These are phyloP conservation scores for Acacia pycnantha DNA, from an alignment of 331 rosid genomes.

Conservation along the genomic window DNA sequence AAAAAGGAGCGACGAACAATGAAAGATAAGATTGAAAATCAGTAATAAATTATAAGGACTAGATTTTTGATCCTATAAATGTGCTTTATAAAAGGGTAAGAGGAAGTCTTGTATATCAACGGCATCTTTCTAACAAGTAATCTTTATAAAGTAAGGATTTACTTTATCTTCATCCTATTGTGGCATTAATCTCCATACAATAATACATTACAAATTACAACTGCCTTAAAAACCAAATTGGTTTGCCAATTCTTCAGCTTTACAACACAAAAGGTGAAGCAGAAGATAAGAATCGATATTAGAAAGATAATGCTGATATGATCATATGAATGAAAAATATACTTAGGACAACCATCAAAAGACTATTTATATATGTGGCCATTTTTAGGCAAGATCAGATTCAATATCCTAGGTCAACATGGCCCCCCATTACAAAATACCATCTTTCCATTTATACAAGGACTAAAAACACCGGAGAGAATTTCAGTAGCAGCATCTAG, in stretches of 20 bases:
- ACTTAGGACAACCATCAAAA: not conserved
- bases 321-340: not conserved
- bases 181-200: not conserved
- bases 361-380: not conserved
- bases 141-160: not conserved
- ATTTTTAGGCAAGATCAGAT: not conserved
- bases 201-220: not conserved
- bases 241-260: not conserved
- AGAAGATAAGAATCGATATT: not conserved
- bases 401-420: constrained; percentile 6
- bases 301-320: not conserved
- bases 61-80: not conserved
- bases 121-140: not conserved
- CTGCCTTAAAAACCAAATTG: not conserved
- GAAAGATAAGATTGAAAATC: too few species aligned
- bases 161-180: not conserved
- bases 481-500: constrained; percentile 7
- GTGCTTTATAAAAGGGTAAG: not conserved
- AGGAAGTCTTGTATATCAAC: not conserved
- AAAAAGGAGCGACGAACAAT: too few species aligned
- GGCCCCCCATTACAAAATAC: constrained; percentile 27
- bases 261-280: not conserved
- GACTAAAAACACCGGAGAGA: not conserved
- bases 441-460: constrained; percentile 53
- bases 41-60: too few species aligned